Evolutionary conservation across 768 basidiomycete species (phyloP), one percentile per base, ranked within the genome.

Genomic region (Mycena galopus): DNA sequence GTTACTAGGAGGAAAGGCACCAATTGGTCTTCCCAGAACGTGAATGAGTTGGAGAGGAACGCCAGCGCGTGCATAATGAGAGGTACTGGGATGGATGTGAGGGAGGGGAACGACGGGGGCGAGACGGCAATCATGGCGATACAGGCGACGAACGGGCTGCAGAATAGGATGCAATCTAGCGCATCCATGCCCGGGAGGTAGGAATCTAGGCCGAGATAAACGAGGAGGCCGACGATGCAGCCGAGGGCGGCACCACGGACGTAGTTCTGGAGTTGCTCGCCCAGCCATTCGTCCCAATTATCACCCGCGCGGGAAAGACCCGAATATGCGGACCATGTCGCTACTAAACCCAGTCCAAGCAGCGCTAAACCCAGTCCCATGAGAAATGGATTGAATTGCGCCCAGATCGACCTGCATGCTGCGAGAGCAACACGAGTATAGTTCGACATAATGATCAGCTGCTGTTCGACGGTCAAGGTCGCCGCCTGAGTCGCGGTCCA

Each of bases 1-100:
- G 88, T 89, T 53, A 92, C 79, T 71, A 92, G 83, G 65, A 99
- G 87, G 87, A 92, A 97, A 10, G 91, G 89, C 14, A 93, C 86
- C 66, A 95, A 85, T 35, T 89, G 88, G 79, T 98, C 97, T 87
- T 99, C 98, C 96, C 96, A 98, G 80, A 99, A 89, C n/a, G 94
- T 95, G 85, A 95, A 97, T 0, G 96, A 98, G 84, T 99, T 99
- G 29, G 96, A 97, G 19, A 93, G 88, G 82, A 97, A 97, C 9
- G 92, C 85, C 4, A 93, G 65, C 1, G 92, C 82, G 77, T 99
- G 96, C 3, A 96, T 84, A 67, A 90, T 67, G 65, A 93, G 86
- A 37, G 91, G 82, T 44, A 93, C 73, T 1, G 87, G 85, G 2
- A 81, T 76, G 11, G 82, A 77, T 32, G 73, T 70, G 23, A 83